phyloP scores from a whole-genome alignment of 106 monocot genomes.

The Dendrobium nobile region DNA sequence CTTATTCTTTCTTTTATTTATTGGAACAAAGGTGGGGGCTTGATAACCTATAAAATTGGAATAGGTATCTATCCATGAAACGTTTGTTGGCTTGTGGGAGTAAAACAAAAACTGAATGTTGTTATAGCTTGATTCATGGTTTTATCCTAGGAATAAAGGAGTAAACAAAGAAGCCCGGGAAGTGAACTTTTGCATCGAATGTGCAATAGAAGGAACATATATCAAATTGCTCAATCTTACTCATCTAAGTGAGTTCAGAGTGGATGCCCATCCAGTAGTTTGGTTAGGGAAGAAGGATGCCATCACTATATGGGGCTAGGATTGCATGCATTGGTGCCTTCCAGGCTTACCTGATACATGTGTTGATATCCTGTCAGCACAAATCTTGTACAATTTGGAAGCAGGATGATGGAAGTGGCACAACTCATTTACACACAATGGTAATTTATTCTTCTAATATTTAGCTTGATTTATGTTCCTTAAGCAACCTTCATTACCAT shows the following conservation, averaged over 20 bases:
- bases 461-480: too few species aligned
- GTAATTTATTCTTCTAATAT: too few species aligned
- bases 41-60: slow-evolving; percentile 53
- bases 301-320: slow-evolving; percentile 78
- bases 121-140: too few species aligned
- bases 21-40: slow-evolving; percentile 94
- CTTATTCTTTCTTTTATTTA: too few species aligned
- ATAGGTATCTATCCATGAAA: slow-evolving; percentile 66
- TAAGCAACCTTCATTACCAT: too few species aligned
- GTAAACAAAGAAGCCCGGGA: slow-evolving; percentile 79
- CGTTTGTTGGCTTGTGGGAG: background rate
- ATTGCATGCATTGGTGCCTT: slow-evolving; percentile 98
- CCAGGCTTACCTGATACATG: slow-evolving; percentile 88
- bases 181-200: slow-evolving; percentile 53
- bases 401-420: too few species aligned
- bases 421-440: too few species aligned
- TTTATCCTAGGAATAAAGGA: slow-evolving; percentile 52
- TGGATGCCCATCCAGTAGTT: slow-evolving; percentile 87
- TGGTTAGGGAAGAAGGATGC: slow-evolving; percentile 95
- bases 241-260: slow-evolving; percentile 83
- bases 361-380: too few species aligned
- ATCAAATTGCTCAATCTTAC: slow-evolving; percentile 70
- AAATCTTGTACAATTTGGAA: too few species aligned
- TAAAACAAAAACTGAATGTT: too few species aligned
- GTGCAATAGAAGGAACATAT: slow-evolving; percentile 39